Percentiles rank a stretch among this genome's conserved stretches.
Conservation (phyloP, 768 basidiomycete genomes). For the Russula griseocarnosa region DNA sequence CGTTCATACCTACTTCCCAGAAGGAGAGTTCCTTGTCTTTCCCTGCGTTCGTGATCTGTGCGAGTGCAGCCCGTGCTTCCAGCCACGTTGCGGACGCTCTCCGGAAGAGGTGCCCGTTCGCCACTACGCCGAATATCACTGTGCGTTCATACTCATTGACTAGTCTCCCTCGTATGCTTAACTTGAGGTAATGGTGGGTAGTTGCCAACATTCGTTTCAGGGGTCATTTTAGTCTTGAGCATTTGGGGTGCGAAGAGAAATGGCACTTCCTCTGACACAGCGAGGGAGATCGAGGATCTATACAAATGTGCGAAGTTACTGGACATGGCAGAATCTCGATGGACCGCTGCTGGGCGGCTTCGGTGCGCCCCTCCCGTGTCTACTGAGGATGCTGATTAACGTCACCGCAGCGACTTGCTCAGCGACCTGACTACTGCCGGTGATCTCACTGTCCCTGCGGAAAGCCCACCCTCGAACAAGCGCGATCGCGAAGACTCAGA, state of each 20-base stretch:
- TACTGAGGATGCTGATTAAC: not conserved
- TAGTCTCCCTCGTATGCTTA: constrained; percentile 1
- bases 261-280: constrained; percentile 40
- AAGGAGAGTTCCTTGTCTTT: constrained; percentile 36
- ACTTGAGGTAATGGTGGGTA: constrained; percentile 23
- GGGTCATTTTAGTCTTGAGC: constrained; percentile 51
- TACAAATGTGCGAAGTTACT: constrained; percentile 43
- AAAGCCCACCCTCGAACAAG: constrained; percentile 22
- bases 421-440: constrained; percentile 16
- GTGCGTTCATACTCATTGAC: constrained; percentile 7
- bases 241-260: constrained; percentile 51
- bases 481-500: constrained; percentile 22
- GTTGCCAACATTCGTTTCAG: constrained; percentile 43
- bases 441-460: constrained; percentile 20
- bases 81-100: constrained; percentile 41
- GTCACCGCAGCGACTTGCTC: constrained; percentile 20
- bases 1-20: constrained; percentile 43
- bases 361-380: constrained; percentile 3
- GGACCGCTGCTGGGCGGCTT: constrained; percentile 25
- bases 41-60: constrained; percentile 51
- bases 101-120: constrained; percentile 29
- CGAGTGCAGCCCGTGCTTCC: constrained; percentile 49
- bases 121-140: constrained; percentile 23
- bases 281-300: constrained; percentile 49
- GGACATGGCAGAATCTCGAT: constrained; percentile 24